Percentiles rank a stretch among this genome's conserved stretches.
These are phyloP conservation scores for Furcasterigmium sp. DNA, from an alignment of 2,329 filamentous ascomycete genomes.

Conservation along the genomic window DNA sequence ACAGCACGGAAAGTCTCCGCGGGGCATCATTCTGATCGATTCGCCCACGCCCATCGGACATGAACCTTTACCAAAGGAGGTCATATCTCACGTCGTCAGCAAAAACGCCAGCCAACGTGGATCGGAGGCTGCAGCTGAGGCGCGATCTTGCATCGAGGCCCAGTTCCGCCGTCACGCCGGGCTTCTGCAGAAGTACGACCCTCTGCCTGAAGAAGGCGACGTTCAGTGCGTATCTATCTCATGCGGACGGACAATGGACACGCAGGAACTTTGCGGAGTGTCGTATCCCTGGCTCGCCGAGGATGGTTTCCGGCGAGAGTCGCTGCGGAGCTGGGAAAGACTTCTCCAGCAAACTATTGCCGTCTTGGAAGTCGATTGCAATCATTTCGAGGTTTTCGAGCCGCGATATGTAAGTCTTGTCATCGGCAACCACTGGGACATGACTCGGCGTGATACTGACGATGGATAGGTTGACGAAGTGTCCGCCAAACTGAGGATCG, in stretches of 20 bases:
- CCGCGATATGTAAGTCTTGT: background rate
- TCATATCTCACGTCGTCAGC: constrained; percentile 7
- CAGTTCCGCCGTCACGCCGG: background rate
- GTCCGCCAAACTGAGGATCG: no score
- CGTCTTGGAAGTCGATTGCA: constrained; percentile 18
- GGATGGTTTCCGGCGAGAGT: background rate
- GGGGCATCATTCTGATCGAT: constrained; percentile 36
- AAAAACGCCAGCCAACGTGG: no score
- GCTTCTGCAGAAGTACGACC: background rate
- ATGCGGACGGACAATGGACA: constrained; percentile 14
- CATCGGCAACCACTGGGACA: background rate
- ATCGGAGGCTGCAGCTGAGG: background rate
- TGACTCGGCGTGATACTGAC: no score
- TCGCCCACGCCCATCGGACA: constrained; percentile 38
- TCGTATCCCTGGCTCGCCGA: background rate
- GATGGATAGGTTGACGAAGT: no score
- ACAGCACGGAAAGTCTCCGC: constrained; percentile 27
- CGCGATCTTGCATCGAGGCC: background rate
- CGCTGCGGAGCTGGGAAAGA: constrained; percentile 14
- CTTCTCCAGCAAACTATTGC: constrained; percentile 15
- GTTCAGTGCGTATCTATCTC: constrained; percentile 15
- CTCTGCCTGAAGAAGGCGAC: background rate
- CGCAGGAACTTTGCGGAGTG: constrained; percentile 14
- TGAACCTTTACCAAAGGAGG: constrained; percentile 34
- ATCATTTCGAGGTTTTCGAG: constrained; percentile 22